A percentile compares a stretch with the other conserved stretches of the same genome.
Evolutionary conservation across 2,329 filamentous ascomycete species (phyloP).

Genomic region (Chaetomiaceae sp.): DNA sequence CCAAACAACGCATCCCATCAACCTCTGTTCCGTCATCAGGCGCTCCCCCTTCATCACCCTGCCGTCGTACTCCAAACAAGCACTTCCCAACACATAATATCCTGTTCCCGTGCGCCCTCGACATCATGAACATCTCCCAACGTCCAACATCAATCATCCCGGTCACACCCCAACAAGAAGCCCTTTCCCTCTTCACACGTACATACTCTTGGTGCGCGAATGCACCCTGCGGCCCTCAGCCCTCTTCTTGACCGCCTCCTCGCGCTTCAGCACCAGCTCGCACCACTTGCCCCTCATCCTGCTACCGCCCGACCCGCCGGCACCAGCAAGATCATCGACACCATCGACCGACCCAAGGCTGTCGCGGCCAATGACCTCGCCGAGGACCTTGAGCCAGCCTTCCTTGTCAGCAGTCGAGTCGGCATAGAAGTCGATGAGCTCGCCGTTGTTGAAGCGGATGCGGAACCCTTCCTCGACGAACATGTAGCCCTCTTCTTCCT

Average conservation of each 20-base stretch:
- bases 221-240: conserved; percentile 47
- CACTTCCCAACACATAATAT: conserved; percentile 5
- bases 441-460: conserved; percentile 95
- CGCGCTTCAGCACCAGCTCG: conserved; percentile 58
- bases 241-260: conserved; percentile 52
- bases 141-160: conserved; percentile 3
- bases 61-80: background rate
- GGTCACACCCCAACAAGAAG: background rate
- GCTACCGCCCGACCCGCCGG: conserved; percentile 29
- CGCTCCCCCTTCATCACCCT: background rate
- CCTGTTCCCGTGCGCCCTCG: background rate
- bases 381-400: conserved; percentile 85
- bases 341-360: conserved; percentile 39
- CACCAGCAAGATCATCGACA: conserved; percentile 34
- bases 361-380: conserved; percentile 59
- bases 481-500: conserved; percentile 99
- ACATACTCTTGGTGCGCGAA: conserved; percentile 54
- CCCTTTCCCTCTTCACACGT: conserved; percentile 32
- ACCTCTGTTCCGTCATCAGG: background rate
- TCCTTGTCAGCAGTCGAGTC: conserved; percentile 84
- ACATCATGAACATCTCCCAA: background rate
- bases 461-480: conserved; percentile 99
- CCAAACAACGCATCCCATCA: background rate
- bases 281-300: conserved; percentile 57
- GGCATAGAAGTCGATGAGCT: conserved; percentile 97